phyloP scores from a whole-genome alignment of 2,329 filamentous ascomycete species.

The Pyrenochaeta sp. region DNA sequence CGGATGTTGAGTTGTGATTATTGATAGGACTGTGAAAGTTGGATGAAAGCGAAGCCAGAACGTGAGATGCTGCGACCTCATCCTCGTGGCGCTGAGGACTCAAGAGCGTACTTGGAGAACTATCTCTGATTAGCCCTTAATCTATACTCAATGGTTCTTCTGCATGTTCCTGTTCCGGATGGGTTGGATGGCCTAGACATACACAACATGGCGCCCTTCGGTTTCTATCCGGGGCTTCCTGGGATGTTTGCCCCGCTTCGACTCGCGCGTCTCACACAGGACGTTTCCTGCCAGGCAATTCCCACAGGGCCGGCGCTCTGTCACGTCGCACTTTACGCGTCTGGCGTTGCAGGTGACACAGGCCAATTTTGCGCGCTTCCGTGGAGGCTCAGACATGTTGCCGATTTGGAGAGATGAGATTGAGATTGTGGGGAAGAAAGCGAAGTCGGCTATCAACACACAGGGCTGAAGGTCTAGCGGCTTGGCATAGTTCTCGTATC shows the following conservation, averaged over 20 bases:
- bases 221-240: slow-evolving; percentile 30
- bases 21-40: slow-evolving; percentile 35
- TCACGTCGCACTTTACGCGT: slow-evolving; percentile 58
- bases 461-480: slow-evolving; percentile 6
- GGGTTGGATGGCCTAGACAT: slow-evolving; percentile 1
- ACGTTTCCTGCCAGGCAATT: slow-evolving; percentile 52
- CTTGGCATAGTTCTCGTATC: slow-evolving; percentile 16
- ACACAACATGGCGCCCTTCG: slow-evolving; percentile 27
- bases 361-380: slow-evolving; percentile 53
- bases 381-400: slow-evolving; percentile 28
- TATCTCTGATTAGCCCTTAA: slow-evolving; percentile 3
- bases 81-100: slow-evolving; percentile 36
- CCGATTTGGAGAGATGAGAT: slow-evolving; percentile 14
- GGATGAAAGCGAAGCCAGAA: slow-evolving; percentile 38
- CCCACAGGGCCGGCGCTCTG: slow-evolving; percentile 54
- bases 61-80: slow-evolving; percentile 40
- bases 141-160: background rate
- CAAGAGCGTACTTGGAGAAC: slow-evolving; percentile 8
- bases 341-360: slow-evolving; percentile 57
- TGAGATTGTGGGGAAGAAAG: slow-evolving; percentile 22
- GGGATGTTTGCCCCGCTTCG: slow-evolving; percentile 54
- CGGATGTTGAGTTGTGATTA: slow-evolving; percentile 13
- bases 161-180: background rate
- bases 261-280: slow-evolving; percentile 54
- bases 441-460: slow-evolving; percentile 36